These are phyloP conservation scores for Nakaseomyces delphensis DNA, from an alignment of 1,139 yeast genomes.

Conservation along the genomic window DNA sequence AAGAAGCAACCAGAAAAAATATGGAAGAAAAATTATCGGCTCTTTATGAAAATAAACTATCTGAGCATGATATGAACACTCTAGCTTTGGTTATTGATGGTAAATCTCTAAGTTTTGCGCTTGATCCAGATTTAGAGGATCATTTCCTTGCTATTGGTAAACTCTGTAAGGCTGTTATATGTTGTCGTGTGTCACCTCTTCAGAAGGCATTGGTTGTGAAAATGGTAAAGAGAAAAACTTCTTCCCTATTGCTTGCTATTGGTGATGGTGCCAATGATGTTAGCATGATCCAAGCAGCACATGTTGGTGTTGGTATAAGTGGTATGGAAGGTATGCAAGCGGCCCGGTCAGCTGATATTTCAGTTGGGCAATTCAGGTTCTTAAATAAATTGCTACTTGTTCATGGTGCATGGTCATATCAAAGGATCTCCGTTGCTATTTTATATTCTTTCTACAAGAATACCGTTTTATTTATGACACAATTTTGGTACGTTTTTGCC, in stretches of 20 bases:
- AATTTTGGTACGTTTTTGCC: constrained; percentile 92
- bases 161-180: constrained; percentile 86
- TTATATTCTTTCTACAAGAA: constrained; percentile 93
- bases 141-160: constrained; percentile 72
- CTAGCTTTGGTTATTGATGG: constrained; percentile 93
- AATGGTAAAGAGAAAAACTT: constrained; percentile 73
- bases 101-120: constrained; percentile 73
- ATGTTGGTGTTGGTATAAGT: constrained; percentile 95
- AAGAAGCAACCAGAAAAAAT: constrained; percentile 64
- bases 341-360: constrained; percentile 93
- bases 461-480: constrained; percentile 91
- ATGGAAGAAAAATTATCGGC: constrained; percentile 70
- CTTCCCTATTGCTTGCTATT: constrained; percentile 75
- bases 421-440: constrained; percentile 84
- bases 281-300: constrained; percentile 98
- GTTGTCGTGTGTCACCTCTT: constrained; percentile 96
- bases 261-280: constrained; percentile 99
- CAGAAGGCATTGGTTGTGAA: constrained; percentile 96
- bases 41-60: constrained; percentile 54
- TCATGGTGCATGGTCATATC: constrained; percentile 98
- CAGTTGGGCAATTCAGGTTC: constrained; percentile 91
- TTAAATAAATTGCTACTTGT: constrained; percentile 75
- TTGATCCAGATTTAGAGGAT: constrained; percentile 74
- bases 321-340: constrained; percentile 99
- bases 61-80: constrained; percentile 65